Evolutionary conservation across 208 protist genomes (phyloP).

Genomic region (Leishmania arabica): DNA sequence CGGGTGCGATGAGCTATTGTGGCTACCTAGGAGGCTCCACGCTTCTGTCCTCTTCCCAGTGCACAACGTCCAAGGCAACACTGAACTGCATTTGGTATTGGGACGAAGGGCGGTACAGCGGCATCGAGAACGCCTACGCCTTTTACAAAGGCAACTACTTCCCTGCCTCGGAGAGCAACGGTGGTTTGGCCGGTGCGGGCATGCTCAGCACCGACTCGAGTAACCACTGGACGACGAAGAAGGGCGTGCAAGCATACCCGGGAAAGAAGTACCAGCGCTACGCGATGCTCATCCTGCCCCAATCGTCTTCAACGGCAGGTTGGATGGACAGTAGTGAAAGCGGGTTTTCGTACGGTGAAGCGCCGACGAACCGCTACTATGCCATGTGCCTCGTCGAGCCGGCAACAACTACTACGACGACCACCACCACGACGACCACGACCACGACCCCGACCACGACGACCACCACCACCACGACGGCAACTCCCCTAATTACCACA

Average conservation of each 20-base stretch:
- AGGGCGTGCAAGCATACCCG: background rate
- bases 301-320: background rate
- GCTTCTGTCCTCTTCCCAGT: background rate
- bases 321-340: conserved; percentile 8
- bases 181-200: background rate
- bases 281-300: background rate
- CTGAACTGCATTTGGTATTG: conserved; percentile 10
- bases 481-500: background rate
- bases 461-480: background rate
- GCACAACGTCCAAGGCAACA: background rate
- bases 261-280: background rate
- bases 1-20: background rate
- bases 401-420: background rate
- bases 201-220: background rate
- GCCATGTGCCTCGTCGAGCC: conserved; percentile 1
- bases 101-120: conserved; percentile 9
- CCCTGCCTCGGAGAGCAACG: background rate
- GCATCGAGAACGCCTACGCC: conserved; percentile 2
- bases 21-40: conserved; percentile 15
- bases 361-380: background rate
- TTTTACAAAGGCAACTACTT: conserved; percentile 13
- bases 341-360: background rate
- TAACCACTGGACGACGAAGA: conserved; percentile 1
- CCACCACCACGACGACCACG: background rate
- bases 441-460: background rate